These are phyloP conservation scores for Achlya hypogyna DNA, from an alignment of 352 stramenopile species.

Conservation along the genomic window DNA sequence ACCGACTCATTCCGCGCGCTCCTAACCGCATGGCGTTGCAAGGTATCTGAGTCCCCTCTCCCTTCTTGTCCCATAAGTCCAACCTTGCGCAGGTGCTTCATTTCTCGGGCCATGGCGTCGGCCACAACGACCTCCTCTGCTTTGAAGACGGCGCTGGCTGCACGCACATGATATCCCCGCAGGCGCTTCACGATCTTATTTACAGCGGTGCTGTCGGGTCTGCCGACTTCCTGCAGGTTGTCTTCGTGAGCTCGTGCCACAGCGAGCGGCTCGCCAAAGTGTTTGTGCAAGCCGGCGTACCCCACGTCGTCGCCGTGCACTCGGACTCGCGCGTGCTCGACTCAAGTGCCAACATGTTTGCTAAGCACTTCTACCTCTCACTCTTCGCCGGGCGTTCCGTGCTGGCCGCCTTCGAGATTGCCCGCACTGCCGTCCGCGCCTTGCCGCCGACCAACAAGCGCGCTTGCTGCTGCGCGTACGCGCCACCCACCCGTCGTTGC, in stretches of 20 bases:
- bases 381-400: constrained; percentile 68
- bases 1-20: constrained; percentile 63
- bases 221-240: constrained; percentile 37
- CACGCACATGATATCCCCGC: constrained; percentile 64
- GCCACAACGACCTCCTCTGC: constrained; percentile 47
- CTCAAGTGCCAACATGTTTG: constrained; percentile 66
- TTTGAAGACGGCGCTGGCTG: constrained; percentile 69
- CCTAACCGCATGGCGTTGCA: constrained; percentile 68
- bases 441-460: constrained; percentile 50
- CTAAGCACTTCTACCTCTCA: constrained; percentile 79
- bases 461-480: constrained; percentile 74
- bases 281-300: constrained; percentile 83
- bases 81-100: constrained; percentile 45
- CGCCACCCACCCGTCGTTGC: neutral
- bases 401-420: constrained; percentile 59
- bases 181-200: constrained; percentile 52
- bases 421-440: constrained; percentile 52
- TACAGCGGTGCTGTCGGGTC: constrained; percentile 35
- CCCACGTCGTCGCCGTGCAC: constrained; percentile 85
- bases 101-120: constrained; percentile 69
- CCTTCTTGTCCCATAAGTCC: neutral
- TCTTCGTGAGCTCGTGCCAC: constrained; percentile 81
- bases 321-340: constrained; percentile 72
- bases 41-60: neutral
- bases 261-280: constrained; percentile 80